Percentiles rank a stretch among this genome's conserved stretches.
These are phyloP conservation scores for Coemansia sp. DNA, from an alignment of 192 early-diverging fungal species.

Conservation along the genomic window DNA sequence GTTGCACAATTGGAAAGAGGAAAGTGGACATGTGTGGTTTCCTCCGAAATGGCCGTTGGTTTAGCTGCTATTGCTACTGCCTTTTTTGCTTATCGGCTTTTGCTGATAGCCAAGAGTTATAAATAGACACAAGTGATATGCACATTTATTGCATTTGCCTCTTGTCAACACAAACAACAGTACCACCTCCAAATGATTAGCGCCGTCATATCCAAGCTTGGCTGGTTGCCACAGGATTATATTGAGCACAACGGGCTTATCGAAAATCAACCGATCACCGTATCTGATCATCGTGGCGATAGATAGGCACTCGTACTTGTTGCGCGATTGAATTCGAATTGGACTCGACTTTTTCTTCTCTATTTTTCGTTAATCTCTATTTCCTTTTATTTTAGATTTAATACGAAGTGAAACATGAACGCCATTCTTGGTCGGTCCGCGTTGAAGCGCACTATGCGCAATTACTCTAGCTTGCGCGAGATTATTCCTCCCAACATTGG, in stretches of 20 bases:
- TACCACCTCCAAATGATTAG: not conserved
- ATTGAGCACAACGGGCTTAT: too few species aligned
- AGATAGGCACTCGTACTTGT: not conserved
- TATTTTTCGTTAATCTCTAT: not conserved
- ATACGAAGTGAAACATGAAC: constrained; percentile 32
- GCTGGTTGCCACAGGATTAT: too few species aligned
- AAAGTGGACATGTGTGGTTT: not conserved
- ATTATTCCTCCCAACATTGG: constrained; percentile 78
- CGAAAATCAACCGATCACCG: not conserved
- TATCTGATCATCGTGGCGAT: not conserved
- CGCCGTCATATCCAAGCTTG: not conserved
- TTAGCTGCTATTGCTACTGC: not conserved
- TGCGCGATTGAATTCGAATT: not conserved
- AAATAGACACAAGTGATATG: constrained; percentile 1
- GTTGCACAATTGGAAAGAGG: not conserved
- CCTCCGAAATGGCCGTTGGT: not conserved
- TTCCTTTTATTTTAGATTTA: not conserved
- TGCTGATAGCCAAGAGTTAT: not conserved
- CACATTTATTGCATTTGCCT: not conserved
- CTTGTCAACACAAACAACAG: not conserved
- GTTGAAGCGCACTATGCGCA: constrained; percentile 43
- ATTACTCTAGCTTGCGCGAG: constrained; percentile 56
- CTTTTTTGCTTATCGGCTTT: not conserved
- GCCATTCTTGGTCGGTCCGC: constrained; percentile 40
- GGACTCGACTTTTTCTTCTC: not conserved